These are phyloP conservation scores for Manihot esculenta DNA, from an alignment of 441 rosid genomes.

Conservation along the genomic window DNA sequence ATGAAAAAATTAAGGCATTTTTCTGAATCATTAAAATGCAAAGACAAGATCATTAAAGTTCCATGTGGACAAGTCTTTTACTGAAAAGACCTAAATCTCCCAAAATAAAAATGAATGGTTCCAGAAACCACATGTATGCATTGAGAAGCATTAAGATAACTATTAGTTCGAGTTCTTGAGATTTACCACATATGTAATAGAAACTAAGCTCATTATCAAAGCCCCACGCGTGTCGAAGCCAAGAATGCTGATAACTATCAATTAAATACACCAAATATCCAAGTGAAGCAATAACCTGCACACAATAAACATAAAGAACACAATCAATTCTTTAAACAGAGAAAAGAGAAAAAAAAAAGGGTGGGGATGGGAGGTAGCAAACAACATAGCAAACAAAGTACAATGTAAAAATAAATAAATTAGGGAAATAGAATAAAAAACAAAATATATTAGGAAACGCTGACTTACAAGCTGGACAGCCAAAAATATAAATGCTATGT, in stretches of 20 bases:
- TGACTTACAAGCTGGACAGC: constrained; percentile 86
- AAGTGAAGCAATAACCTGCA: constrained; percentile 87
- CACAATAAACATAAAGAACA: constrained; percentile 20
- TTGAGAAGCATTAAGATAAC: constrained; percentile 10
- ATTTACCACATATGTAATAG: constrained; percentile 96
- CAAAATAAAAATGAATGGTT: not conserved
- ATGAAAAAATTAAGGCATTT: not conserved
- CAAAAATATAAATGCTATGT: constrained; percentile 85
- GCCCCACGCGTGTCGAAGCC: constrained; percentile 94
- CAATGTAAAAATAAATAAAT: constrained; percentile 1
- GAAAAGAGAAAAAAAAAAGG: not conserved
- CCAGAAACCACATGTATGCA: not conserved
- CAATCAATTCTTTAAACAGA: constrained; percentile 3
- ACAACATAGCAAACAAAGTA: not conserved
- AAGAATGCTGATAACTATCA: constrained; percentile 71
- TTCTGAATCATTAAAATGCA: not conserved
- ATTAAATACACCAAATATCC: constrained; percentile 83
- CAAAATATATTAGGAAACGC: too few relatives aligned
- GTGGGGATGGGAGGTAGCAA: too few relatives aligned
- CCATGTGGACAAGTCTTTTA: not conserved
- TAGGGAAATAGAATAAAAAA: too few relatives aligned
- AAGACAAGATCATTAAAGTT: not conserved
- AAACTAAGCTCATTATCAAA: constrained; percentile 83
- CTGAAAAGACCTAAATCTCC: not conserved
- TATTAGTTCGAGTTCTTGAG: constrained; percentile 25